Conservation (phyloP, 208 protist species). For the Perkinsela sp. region DNA sequence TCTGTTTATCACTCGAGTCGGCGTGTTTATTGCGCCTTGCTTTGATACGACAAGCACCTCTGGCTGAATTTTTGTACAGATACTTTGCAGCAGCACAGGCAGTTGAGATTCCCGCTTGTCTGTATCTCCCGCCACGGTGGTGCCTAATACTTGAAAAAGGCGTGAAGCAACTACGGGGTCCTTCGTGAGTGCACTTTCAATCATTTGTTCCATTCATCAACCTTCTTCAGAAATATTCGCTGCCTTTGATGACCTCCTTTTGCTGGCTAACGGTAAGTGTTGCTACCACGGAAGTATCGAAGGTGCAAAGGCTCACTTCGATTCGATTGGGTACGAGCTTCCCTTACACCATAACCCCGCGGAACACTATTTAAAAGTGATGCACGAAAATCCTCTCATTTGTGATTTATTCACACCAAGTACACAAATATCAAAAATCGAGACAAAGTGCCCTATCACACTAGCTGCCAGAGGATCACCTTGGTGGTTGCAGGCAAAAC, state of each 20-base stretch:
- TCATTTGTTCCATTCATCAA: constrained; percentile 35
- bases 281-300: constrained; percentile 8
- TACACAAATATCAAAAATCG: constrained; percentile 14
- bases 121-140: too few species aligned
- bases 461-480: too few species aligned
- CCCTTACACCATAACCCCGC: constrained; percentile 2
- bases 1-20: too few species aligned
- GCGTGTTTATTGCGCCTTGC: too few species aligned
- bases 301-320: constrained; percentile 1
- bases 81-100: too few species aligned
- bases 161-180: too few species aligned
- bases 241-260: constrained; percentile 24
- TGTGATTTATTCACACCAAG: constrained; percentile 29
- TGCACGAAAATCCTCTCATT: constrained; percentile 14
- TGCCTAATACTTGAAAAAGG: too few species aligned
- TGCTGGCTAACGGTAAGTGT: constrained; percentile 8
- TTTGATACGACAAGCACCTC: too few species aligned
- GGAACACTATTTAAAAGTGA: constrained; percentile 9
- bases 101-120: too few species aligned
- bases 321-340: constrained; percentile 1
- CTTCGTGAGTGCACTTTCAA: too few species aligned
- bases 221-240: constrained; percentile 15
- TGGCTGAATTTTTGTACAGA: too few species aligned
- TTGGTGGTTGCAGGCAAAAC: constrained; percentile 17
- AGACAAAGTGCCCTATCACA: constrained; percentile 13